Evolutionary conservation across 257 asterid genomes (phyloP).

Genomic region (Capsicum baccatum): DNA sequence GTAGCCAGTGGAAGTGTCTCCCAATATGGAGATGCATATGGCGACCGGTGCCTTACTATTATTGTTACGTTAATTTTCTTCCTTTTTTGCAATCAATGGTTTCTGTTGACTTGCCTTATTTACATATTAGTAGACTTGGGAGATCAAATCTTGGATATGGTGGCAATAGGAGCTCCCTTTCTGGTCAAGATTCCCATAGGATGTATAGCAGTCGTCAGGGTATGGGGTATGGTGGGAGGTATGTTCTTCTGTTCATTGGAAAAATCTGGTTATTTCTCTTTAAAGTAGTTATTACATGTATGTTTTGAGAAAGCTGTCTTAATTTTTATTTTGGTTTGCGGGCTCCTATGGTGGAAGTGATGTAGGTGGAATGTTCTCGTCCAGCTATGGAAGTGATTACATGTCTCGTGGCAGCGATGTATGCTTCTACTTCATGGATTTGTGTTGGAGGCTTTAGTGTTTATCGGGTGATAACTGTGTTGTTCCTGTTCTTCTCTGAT

Average conservation of each 20-base stretch:
- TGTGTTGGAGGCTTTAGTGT: slow-evolving; percentile 2
- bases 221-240: slow-evolving; percentile 87
- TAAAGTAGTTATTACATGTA: background rate
- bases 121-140: slow-evolving; percentile 56
- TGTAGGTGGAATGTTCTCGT: slow-evolving; percentile 80
- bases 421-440: slow-evolving; percentile 36
- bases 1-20: slow-evolving; percentile 66
- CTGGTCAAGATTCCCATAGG: slow-evolving; percentile 86
- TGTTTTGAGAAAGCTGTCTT: slow-evolving; percentile 6
- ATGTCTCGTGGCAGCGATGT: slow-evolving; percentile 85
- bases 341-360: slow-evolving; percentile 82
- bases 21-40: slow-evolving; percentile 75
- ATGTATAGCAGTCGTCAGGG: slow-evolving; percentile 79
- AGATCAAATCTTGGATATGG: slow-evolving; percentile 84
- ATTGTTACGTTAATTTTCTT: background rate
- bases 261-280: background rate
- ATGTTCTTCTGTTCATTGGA: slow-evolving; percentile 28
- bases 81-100: background rate
- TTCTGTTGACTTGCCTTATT: background rate
- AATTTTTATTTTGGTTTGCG: slow-evolving; percentile 32
- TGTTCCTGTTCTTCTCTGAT: slow-evolving; percentile 70
- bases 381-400: slow-evolving; percentile 80
- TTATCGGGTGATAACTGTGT: slow-evolving; percentile 46
- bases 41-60: slow-evolving; percentile 65
- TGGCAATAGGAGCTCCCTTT: slow-evolving; percentile 71